phyloP scores from a whole-genome alignment of 768 basidiomycete genomes.

The Megacollybia marginata region DNA sequence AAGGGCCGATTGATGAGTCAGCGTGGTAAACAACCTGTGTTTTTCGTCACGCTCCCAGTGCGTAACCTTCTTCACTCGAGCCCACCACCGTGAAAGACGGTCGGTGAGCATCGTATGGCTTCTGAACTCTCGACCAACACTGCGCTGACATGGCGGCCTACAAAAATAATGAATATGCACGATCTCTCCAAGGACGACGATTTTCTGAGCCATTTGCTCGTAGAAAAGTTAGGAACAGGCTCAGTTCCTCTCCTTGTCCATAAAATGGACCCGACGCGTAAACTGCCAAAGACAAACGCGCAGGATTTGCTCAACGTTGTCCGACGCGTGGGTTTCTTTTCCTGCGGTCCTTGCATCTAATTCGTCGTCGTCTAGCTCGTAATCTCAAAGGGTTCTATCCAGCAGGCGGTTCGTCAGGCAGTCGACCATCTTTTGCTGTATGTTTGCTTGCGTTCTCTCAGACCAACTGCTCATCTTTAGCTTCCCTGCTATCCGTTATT shows the following conservation, averaged over 20 bases:
- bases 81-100: no score
- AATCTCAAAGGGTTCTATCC: constrained; percentile 42
- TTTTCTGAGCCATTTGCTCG: constrained; percentile 82
- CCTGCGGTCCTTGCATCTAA: constrained; percentile 21
- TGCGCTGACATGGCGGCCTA: constrained; percentile 61
- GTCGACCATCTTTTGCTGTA: constrained; percentile 76
- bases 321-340: constrained; percentile 50
- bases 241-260: constrained; percentile 77
- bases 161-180: constrained; percentile 86
- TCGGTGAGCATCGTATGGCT: no score
- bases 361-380: constrained; percentile 42
- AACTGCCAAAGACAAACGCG: constrained; percentile 69
- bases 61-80: no score
- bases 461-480: constrained; percentile 31
- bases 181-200: constrained; percentile 90
- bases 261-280: constrained; percentile 79
- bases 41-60: no score
- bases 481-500: constrained; percentile 68
- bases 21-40: no score
- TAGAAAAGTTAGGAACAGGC: constrained; percentile 83
- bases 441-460: constrained; percentile 25
- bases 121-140: constrained; percentile 4
- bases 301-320: constrained; percentile 64
- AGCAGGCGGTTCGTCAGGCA: constrained; percentile 57
- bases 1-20: neutral